A percentile compares a stretch with the other conserved stretches of the same genome.
These are phyloP conservation scores for Eutypa lata DNA, from an alignment of 2,329 filamentous ascomycete genomes.

Conservation along the genomic window DNA sequence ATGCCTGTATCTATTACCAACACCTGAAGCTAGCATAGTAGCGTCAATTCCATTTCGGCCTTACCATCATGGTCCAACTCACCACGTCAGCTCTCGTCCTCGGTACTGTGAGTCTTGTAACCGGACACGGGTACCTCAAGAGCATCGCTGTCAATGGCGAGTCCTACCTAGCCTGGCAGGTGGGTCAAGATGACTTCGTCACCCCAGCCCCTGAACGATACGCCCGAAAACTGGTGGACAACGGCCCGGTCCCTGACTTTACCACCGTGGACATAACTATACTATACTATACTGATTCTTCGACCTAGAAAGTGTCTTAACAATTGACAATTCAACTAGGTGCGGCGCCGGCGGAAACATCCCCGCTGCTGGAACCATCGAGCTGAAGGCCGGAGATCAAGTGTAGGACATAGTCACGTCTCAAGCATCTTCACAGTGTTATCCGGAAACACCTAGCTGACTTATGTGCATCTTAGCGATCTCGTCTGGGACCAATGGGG, in stretches of 20 bases:
- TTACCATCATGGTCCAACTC: background rate
- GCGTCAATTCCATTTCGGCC: no score
- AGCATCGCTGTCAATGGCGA: slow-evolving; percentile 22
- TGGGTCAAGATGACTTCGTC: slow-evolving; percentile 16
- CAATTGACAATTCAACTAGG: background rate
- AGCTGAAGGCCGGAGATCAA: slow-evolving; percentile 17
- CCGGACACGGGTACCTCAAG: slow-evolving; percentile 25
- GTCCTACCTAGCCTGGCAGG: background rate
- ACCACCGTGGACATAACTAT: slow-evolving; percentile 21
- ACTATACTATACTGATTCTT: background rate
- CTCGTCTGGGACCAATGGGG: slow-evolving; percentile 31
- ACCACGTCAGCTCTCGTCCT: background rate
- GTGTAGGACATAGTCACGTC: slow-evolving; percentile 6
- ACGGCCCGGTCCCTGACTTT: slow-evolving; percentile 22
- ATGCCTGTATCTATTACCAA: background rate
- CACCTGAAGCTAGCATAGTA: background rate
- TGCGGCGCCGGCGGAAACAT: slow-evolving; percentile 17
- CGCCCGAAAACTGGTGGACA: slow-evolving; percentile 16
- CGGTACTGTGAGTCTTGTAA: slow-evolving; percentile 18
- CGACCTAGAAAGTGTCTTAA: background rate
- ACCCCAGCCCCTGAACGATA: slow-evolving; percentile 23
- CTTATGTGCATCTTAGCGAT: background rate
- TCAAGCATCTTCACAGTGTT: background rate
- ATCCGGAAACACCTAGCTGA: background rate
- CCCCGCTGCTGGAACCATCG: slow-evolving; percentile 11